These are phyloP conservation scores for Geoglossum glabrum DNA, from an alignment of 495 filamentous ascomycete genomes.

Conservation along the genomic window DNA sequence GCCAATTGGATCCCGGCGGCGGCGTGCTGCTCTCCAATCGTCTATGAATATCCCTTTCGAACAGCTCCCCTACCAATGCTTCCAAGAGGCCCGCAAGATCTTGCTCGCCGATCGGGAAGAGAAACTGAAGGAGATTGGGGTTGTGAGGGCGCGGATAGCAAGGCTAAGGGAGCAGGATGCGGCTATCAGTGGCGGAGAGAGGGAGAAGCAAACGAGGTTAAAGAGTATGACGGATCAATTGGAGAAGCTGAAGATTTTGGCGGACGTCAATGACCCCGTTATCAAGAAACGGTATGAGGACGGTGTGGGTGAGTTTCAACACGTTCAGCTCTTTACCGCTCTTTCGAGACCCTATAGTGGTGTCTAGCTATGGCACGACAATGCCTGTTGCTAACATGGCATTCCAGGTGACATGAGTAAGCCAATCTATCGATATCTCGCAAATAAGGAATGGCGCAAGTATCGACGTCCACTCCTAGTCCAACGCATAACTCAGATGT, in stretches of 20 bases:
- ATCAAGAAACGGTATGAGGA: slow-evolving; percentile 94
- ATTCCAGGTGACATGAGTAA: slow-evolving; percentile 74
- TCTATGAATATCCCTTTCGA: slow-evolving; percentile 68
- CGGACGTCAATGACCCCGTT: slow-evolving; percentile 86
- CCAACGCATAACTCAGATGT: slow-evolving; percentile 77
- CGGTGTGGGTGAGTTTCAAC: slow-evolving; percentile 45
- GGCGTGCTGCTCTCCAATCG: slow-evolving; percentile 51
- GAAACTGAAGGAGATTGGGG: slow-evolving; percentile 45
- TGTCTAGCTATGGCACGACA: not conserved
- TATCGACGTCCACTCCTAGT: slow-evolving; percentile 54
- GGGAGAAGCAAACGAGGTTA: slow-evolving; percentile 41
- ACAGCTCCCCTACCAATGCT: slow-evolving; percentile 85
- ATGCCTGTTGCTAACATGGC: not conserved
- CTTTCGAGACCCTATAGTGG: not conserved
- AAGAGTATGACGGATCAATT: slow-evolving; percentile 51
- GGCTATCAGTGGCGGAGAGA: slow-evolving; percentile 37
- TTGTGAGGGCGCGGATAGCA: slow-evolving; percentile 28
- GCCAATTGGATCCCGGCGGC: slow-evolving; percentile 63
- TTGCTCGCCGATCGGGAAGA: slow-evolving; percentile 60
- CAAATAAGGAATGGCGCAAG: slow-evolving; percentile 69
- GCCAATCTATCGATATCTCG: slow-evolving; percentile 84
- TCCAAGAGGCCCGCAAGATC: slow-evolving; percentile 82
- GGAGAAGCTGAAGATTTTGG: slow-evolving; percentile 67
- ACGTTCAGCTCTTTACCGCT: not conserved
- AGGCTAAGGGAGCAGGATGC: slow-evolving; percentile 36